Evolutionary conservation across 257 asterid species (phyloP).

Genomic region (Coffea canephora): DNA sequence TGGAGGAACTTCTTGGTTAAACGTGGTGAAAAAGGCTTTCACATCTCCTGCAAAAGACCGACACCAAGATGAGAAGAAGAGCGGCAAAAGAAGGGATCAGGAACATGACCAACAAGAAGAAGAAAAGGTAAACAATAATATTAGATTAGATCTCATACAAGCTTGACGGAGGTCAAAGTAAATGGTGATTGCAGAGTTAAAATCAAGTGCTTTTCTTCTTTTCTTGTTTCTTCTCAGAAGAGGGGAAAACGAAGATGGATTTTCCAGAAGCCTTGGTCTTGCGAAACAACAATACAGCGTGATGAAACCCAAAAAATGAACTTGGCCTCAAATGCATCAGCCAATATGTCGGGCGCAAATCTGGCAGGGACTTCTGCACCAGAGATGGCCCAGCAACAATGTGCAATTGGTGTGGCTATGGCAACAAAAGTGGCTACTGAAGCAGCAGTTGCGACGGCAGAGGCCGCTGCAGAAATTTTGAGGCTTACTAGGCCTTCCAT

Average conservation of each 20-base stretch:
- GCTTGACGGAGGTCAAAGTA: background rate
- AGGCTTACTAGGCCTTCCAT: slow-evolving; percentile 32
- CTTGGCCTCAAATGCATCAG: background rate
- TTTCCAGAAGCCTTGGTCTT: slow-evolving; percentile 36
- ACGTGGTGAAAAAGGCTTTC: slow-evolving; percentile 67
- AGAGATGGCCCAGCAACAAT: slow-evolving; percentile 25
- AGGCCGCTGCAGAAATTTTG: slow-evolving; percentile 51
- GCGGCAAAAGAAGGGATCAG: slow-evolving; percentile 38
- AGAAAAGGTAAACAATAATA: slow-evolving; percentile 39
- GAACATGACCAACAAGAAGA: slow-evolving; percentile 41
- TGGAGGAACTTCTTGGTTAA: slow-evolving; percentile 64
- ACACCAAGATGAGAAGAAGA: slow-evolving; percentile 33
- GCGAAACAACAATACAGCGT: slow-evolving; percentile 64
- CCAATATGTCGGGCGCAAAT: slow-evolving; percentile 14
- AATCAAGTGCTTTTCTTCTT: background rate
- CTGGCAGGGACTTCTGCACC: slow-evolving; percentile 17
- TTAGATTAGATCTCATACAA: background rate
- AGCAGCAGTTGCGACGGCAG: slow-evolving; percentile 51
- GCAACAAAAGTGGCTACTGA: slow-evolving; percentile 49
- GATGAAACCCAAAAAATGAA: slow-evolving; percentile 25
- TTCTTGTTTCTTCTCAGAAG: slow-evolving; percentile 34
- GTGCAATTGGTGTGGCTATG: slow-evolving; percentile 43
- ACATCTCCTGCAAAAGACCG: slow-evolving; percentile 53
- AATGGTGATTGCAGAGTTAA: background rate
- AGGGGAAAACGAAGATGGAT: slow-evolving; percentile 75